Conservation (phyloP, 306 rosid genomes). For the Quercus aquifolioides region DNA sequence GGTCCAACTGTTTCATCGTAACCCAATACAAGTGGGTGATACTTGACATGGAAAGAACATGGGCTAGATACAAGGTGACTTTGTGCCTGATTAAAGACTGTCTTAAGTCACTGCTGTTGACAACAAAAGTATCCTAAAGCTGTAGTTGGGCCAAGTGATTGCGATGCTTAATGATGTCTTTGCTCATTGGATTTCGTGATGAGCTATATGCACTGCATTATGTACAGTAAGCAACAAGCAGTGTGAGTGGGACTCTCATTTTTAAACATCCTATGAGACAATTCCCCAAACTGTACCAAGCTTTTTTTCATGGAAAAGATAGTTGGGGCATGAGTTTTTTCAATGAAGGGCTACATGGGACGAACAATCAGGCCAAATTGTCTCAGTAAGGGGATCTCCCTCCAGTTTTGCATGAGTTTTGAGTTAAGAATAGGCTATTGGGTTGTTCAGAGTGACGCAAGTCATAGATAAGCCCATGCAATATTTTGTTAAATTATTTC, state of each 20-base stretch:
- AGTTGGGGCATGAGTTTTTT: not conserved
- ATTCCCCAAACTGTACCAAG: not conserved
- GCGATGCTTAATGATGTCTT: not conserved
- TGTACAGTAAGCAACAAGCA: not conserved
- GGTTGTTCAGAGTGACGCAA: slow-evolving; percentile 18
- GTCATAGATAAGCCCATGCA: slow-evolving; percentile 21
- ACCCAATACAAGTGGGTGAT: not conserved
- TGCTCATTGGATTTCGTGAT: not conserved
- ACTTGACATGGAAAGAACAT: not conserved
- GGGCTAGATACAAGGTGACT: not conserved
- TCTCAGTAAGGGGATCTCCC: slow-evolving; percentile 3
- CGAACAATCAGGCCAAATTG: not conserved
- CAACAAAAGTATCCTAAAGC: not conserved
- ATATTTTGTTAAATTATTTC: slow-evolving; percentile 8
- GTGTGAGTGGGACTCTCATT: not conserved
- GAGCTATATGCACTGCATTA: not conserved
- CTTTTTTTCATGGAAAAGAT: not conserved
- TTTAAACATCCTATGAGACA: not conserved
- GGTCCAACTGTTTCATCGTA: slow-evolving; percentile 3
- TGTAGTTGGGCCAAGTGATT: not conserved
- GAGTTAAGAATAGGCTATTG: not conserved
- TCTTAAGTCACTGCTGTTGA: not conserved
- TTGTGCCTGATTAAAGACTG: not conserved
- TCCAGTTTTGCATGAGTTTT: slow-evolving; percentile 10
- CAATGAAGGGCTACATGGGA: not conserved